A percentile compares a stretch with the other conserved stretches of the same genome.
Conservation (phyloP, 108 stramenopile species). For the Cafeteria roenbergensis region DNA sequence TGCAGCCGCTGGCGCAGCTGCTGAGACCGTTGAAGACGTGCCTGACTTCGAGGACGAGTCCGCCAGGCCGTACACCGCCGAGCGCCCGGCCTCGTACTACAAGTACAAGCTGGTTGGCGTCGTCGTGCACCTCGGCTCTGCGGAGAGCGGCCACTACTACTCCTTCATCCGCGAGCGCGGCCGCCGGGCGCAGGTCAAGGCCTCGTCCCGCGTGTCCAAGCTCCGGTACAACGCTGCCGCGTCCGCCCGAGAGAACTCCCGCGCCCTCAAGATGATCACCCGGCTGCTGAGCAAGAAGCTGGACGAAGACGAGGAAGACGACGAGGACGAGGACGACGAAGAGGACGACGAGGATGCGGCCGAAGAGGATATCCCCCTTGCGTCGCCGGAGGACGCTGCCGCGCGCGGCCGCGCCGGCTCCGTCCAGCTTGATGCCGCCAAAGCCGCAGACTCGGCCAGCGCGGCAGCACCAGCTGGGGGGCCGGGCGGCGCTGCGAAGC, state of each 20-base stretch:
- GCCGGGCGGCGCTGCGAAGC: not conserved
- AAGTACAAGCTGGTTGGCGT: slow-evolving; percentile 45
- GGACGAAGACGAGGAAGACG: not conserved
- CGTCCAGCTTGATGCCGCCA: no score
- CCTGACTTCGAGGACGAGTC: not conserved
- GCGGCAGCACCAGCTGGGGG: not conserved
- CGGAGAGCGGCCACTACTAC: slow-evolving; percentile 56
- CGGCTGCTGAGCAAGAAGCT: not conserved
- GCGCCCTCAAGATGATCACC: not conserved
- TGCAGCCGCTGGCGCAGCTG: no score
- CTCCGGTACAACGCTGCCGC: not conserved
- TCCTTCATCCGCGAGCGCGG: slow-evolving; percentile 35
- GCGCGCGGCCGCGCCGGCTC: no score
- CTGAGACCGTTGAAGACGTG: no score
- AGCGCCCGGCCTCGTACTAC: slow-evolving; percentile 35
- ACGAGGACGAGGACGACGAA: not conserved
- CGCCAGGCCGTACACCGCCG: slow-evolving; percentile 8
- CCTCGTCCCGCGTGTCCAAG: not conserved
- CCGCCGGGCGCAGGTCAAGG: not conserved
- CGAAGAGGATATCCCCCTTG: not conserved
- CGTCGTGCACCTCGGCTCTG: slow-evolving; percentile 52
- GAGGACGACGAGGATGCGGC: not conserved
- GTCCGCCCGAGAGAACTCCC: not conserved
- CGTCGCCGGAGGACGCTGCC: no score
- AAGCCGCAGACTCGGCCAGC: no score